Base-by-base conservation (phyloP, 257 asterid genomes). In the Rauvolfia tetraphylla region DNA sequence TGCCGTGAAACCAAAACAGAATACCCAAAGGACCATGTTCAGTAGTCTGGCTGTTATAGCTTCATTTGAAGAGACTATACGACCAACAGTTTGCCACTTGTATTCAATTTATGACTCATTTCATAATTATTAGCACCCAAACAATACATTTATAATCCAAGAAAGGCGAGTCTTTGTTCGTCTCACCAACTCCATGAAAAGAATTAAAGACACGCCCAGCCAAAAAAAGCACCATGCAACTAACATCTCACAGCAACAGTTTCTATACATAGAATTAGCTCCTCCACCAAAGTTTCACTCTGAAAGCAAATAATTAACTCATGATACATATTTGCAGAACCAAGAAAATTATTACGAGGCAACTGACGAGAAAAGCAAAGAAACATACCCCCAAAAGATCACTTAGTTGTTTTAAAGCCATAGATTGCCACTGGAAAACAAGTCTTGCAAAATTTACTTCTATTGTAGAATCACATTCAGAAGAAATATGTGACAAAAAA, bases 381-480 rank as follows among this genome's bases (percentile, higher is more conserved):
- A 13, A 63, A 25, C 70, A 63, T 7, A 7, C 3, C 25, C 70
- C 46, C 23, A 33, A 10, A 8, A 27, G 4, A 63, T 36, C 70
- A 42, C 29, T 10, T 48, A 51, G 74, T 48, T n/a, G 68, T 68
- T 54, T 76, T 14, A 68, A 59, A 39, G 48, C 66, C 34, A 42
- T 53, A 54, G 70, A 62, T 46, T 68, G 36, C 61, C 6, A 29
- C 78, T 34, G 12, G 18, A 44, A 15, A 29, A 31, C 27, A 63
- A 65, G 48, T 65, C 20, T 44, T 44, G 7, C 11, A 34, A 34
- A 57, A 31, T 22, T 56, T 36, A 4, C 41, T 57, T 17, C 27
- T 36, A 39, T 53, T 38, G 39, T 20, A 70, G 51, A 54, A 29
- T 39, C 76, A 42, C 9, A 9, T 7, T 42, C 25, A 31, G 31